A percentile compares a stretch with the other conserved stretches of the same genome.
Evolutionary conservation across 2,329 filamentous ascomycete species (phyloP).

Genomic region (Helotiales sp.): DNA sequence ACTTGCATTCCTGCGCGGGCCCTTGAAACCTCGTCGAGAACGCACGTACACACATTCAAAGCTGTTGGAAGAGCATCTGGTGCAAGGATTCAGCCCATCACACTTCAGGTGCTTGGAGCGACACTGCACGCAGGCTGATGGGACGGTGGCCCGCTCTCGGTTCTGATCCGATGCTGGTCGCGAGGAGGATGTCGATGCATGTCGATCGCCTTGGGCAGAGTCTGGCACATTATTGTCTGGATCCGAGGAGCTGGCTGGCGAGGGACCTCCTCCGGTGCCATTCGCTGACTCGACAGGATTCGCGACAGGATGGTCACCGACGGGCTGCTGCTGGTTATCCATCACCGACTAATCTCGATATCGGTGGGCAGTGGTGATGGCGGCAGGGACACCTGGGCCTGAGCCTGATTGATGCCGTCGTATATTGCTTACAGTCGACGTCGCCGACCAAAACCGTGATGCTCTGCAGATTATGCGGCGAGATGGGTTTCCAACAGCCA

Average conservation of each 20-base stretch:
- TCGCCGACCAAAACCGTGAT: conserved; percentile 27
- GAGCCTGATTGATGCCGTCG: too few species aligned
- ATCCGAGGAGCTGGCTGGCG: neutral
- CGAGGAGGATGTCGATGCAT: conserved; percentile 12
- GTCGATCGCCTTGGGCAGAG: conserved; percentile 14
- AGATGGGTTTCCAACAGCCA: too few species aligned
- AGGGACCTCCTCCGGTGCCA: neutral
- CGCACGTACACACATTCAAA: conserved; percentile 70
- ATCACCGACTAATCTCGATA: too few species aligned
- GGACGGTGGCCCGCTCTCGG: conserved; percentile 28
- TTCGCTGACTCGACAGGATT: neutral
- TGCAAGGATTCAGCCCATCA: conserved; percentile 69
- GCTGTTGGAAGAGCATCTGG: conserved; percentile 60
- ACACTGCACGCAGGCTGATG: conserved; percentile 33
- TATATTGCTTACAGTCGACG: too few species aligned
- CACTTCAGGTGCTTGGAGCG: conserved; percentile 69
- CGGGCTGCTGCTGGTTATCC: conserved; percentile 10
- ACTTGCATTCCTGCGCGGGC: conserved; percentile 53
- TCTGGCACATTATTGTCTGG: conserved; percentile 9
- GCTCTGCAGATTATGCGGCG: conserved; percentile 12
- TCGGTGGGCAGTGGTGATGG: too few species aligned
- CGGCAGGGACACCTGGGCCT: neutral
- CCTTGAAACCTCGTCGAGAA: conserved; percentile 74
- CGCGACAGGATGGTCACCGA: neutral
- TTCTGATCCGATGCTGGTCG: conserved; percentile 8